Conservation (phyloP, 352 stramenopile genomes). For the Pythium myriotylum region DNA sequence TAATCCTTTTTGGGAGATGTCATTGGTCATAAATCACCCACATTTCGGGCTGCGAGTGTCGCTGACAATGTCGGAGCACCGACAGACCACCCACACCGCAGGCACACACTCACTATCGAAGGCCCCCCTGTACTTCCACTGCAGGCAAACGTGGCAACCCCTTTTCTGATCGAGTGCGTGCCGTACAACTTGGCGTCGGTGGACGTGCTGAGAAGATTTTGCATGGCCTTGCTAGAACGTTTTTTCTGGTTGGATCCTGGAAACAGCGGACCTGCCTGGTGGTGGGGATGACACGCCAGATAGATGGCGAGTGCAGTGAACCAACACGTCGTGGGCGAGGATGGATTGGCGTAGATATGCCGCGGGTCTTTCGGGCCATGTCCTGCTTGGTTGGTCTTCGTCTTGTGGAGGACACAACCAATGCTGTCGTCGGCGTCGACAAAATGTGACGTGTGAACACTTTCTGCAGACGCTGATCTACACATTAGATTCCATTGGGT, state of each 20-base stretch:
- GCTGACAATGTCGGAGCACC: no score
- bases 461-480: constrained; percentile 26
- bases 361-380: constrained; percentile 2
- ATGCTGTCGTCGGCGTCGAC: constrained; percentile 12
- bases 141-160: constrained; percentile 20
- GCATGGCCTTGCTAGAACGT: background rate
- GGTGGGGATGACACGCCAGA: constrained; percentile 5
- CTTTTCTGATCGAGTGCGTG: constrained; percentile 16
- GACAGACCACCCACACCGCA: constrained; percentile 16
- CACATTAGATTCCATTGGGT: constrained; percentile 40
- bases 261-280: constrained; percentile 1
- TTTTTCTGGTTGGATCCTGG: constrained; percentile 5
- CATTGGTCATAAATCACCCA: no score
- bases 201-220: background rate
- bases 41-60: no score
- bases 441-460: background rate
- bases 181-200: constrained; percentile 2
- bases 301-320: constrained; percentile 10
- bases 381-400: constrained; percentile 29
- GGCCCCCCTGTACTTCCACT: constrained; percentile 17
- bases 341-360: constrained; percentile 12
- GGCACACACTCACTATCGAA: constrained; percentile 19
- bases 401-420: constrained; percentile 27
- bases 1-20: no score
- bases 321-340: constrained; percentile 3